A percentile compares a stretch with the other conserved stretches of the same genome.
Evolutionary conservation across 2,329 filamentous ascomycete species (phyloP).

Genomic region (Boeremia lycopersici): DNA sequence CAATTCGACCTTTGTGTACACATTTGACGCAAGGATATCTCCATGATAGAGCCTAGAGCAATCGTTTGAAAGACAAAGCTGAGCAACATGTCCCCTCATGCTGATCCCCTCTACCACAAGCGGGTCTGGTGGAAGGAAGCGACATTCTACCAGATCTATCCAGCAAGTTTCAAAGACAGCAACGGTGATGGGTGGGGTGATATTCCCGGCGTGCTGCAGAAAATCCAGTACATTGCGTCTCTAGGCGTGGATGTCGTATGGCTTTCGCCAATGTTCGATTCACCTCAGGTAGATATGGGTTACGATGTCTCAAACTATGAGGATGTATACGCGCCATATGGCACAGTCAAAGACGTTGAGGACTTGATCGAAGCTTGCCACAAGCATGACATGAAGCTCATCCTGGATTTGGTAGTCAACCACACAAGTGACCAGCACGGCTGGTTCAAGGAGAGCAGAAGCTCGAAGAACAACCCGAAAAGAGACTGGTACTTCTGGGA

Average conservation of each 20-base stretch:
- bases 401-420: slow-evolving; percentile 79
- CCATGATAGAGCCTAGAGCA: not conserved
- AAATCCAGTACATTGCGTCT: slow-evolving; percentile 60
- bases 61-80: not conserved
- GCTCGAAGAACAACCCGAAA: slow-evolving; percentile 66
- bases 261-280: slow-evolving; percentile 70
- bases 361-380: slow-evolving; percentile 65
- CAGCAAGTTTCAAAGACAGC: slow-evolving; percentile 55
- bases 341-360: slow-evolving; percentile 70
- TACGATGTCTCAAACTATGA: slow-evolving; percentile 74
- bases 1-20: no score
- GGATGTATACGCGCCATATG: slow-evolving; percentile 68
- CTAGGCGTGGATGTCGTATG: slow-evolving; percentile 70
- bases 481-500: slow-evolving; percentile 76
- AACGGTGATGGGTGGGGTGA: slow-evolving; percentile 67
- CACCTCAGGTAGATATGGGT: slow-evolving; percentile 71
- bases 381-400: slow-evolving; percentile 68
- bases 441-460: slow-evolving; percentile 73
- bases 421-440: slow-evolving; percentile 74
- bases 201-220: slow-evolving; percentile 66
- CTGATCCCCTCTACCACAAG: slow-evolving; percentile 28
- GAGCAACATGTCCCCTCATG: slow-evolving; percentile 32
- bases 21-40: no score
- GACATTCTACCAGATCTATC: slow-evolving; percentile 54
- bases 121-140: slow-evolving; percentile 55